phyloP scores from a whole-genome alignment of 345 rosid species.

The Aquilaria yunnanensis region DNA sequence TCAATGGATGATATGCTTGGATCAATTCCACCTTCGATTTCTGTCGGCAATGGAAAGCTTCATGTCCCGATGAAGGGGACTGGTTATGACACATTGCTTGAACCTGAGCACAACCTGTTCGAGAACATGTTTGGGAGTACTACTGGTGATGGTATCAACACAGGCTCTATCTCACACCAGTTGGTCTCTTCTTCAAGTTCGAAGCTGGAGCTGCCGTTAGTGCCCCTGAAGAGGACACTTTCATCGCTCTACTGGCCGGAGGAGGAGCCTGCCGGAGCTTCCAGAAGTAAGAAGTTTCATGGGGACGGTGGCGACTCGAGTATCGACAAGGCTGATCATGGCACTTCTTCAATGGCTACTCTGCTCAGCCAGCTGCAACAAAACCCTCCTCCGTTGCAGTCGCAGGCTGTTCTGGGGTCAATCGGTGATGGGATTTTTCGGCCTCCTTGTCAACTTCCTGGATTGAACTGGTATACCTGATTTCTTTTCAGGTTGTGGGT shows the following conservation, averaged over 20 bases:
- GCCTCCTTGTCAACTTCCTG: slow-evolving; percentile 53
- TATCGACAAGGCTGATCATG: slow-evolving; percentile 19
- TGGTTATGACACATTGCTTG: slow-evolving; percentile 31
- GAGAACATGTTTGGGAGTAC: slow-evolving; percentile 34
- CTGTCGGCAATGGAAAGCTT: slow-evolving; percentile 22
- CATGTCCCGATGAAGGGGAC: slow-evolving; percentile 26
- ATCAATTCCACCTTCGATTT: slow-evolving; percentile 44
- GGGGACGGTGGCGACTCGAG: slow-evolving; percentile 28
- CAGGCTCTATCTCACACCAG: slow-evolving; percentile 26
- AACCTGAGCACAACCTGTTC: slow-evolving; percentile 29
- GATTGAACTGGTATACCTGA: slow-evolving; percentile 75
- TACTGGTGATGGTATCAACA: slow-evolving; percentile 12
- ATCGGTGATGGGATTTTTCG: slow-evolving; percentile 50
- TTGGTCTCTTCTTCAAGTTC: slow-evolving; percentile 25
- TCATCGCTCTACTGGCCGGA: slow-evolving; percentile 59
- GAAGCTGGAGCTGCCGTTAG: slow-evolving; percentile 37
- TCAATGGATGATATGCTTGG: slow-evolving; percentile 41
- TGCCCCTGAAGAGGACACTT: slow-evolving; percentile 52
- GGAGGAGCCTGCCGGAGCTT: slow-evolving; percentile 13
- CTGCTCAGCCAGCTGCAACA: slow-evolving; percentile 48
- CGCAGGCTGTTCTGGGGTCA: slow-evolving; percentile 38
- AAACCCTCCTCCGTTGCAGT: slow-evolving; percentile 39
- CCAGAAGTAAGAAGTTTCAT: slow-evolving; percentile 49
- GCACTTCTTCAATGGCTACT: slow-evolving; percentile 38
- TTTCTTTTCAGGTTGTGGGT: slow-evolving; percentile 15